These are phyloP conservation scores for Metschnikowia rubicola DNA, from an alignment of 805 yeast species.

Conservation along the genomic window DNA sequence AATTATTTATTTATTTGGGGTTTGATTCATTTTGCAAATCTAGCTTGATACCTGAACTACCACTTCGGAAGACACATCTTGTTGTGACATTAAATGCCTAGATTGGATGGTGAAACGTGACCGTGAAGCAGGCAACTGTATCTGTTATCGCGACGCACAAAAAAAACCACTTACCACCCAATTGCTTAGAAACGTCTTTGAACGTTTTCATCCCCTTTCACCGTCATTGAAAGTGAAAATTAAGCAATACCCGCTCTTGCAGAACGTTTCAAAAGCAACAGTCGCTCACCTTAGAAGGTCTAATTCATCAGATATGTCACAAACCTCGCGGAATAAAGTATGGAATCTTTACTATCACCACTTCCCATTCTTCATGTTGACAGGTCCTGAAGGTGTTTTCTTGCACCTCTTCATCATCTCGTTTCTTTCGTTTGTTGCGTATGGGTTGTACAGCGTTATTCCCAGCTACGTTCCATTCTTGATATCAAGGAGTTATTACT, in stretches of 20 bases:
- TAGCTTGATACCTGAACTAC: too few species aligned
- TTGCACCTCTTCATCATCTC: constrained; percentile 17
- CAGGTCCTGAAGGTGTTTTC: constrained; percentile 38
- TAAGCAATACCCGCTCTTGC: background rate
- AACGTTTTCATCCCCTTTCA: background rate
- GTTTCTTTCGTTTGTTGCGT: constrained; percentile 16
- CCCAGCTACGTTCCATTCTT: constrained; percentile 29
- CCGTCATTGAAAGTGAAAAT: background rate
- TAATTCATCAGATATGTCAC: constrained; percentile 1
- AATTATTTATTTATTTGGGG: too few species aligned
- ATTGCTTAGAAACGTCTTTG: background rate
- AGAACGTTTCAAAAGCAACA: background rate
- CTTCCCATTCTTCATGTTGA: constrained; percentile 50
- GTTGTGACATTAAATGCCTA: too few species aligned
- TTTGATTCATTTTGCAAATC: too few species aligned
- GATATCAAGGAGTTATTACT: constrained; percentile 32
- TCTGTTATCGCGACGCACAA: too few species aligned
- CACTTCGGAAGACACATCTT: too few species aligned
- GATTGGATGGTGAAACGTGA: too few species aligned
- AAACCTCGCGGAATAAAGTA: constrained; percentile 5
- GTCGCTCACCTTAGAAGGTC: background rate
- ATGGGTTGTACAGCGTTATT: constrained; percentile 18
- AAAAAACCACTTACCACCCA: background rate
- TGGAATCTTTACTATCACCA: constrained; percentile 37
- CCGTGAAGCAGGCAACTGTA: too few species aligned